Conservation (phyloP, 352 stramenopile species). For the Peronospora farinosa region DNA sequence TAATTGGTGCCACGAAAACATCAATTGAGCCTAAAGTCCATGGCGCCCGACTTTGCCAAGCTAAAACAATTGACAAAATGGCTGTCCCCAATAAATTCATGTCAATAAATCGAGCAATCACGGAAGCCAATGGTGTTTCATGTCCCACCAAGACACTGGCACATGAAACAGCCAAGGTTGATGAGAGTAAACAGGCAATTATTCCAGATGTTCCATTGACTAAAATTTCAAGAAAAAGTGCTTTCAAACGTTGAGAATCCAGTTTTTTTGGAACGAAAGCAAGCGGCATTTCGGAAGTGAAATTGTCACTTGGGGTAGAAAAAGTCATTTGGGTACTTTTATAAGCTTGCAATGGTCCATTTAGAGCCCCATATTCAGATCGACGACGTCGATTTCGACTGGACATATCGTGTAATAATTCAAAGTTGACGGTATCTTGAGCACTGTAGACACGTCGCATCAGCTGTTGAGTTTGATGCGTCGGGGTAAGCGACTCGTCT, state of each 20-base stretch:
- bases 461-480: constrained; percentile 24
- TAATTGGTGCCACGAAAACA: constrained; percentile 72
- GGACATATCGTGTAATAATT: constrained; percentile 13
- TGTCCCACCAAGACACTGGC: constrained; percentile 74
- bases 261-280: not conserved
- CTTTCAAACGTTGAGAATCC: constrained; percentile 10
- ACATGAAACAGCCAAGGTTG: constrained; percentile 71
- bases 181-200: constrained; percentile 74
- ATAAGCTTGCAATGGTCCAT: constrained; percentile 7
- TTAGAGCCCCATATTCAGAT: constrained; percentile 8
- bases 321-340: constrained; percentile 19
- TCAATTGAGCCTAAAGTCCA: constrained; percentile 76
- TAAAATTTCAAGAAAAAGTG: constrained; percentile 26
- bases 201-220: constrained; percentile 71
- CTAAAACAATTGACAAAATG: constrained; percentile 58
- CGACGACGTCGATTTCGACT: constrained; percentile 11
- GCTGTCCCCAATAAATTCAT: constrained; percentile 77
- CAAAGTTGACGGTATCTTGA: constrained; percentile 31
- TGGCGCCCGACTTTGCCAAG: constrained; percentile 65
- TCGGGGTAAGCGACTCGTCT: constrained; percentile 38
- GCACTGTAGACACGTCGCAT: constrained; percentile 61
- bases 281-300: not conserved
- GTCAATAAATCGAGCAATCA: constrained; percentile 78
- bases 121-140: constrained; percentile 43
- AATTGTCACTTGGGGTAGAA: not conserved